Conservation (phyloP, 1,284 basidiomycete genomes). For the Trametes sp. region DNA sequence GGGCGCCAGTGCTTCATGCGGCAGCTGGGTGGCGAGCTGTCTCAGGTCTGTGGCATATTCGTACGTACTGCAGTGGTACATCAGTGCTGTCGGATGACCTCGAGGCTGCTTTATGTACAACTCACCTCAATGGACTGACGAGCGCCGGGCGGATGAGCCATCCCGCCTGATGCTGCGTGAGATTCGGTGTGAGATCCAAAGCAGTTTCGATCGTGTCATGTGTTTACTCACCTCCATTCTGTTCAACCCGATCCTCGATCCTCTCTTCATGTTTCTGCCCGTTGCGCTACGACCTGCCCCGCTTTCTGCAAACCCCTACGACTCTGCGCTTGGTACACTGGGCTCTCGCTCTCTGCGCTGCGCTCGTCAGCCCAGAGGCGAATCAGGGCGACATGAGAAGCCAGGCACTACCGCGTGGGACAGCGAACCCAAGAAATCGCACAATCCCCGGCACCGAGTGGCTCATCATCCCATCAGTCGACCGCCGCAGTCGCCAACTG, state of each 20-base stretch:
- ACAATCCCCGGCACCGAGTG: slow-evolving; percentile 29
- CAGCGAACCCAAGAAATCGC: slow-evolving; percentile 5
- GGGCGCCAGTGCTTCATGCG: neutral
- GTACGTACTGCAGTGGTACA: slow-evolving; percentile 10
- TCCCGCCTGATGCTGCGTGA: slow-evolving; percentile 14
- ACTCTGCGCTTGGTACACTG: too few species aligned
- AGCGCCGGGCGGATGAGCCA: neutral
- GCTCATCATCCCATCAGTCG: slow-evolving; percentile 20
- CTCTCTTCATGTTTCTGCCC: slow-evolving; percentile 5
- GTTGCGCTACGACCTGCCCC: neutral
- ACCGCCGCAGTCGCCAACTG: neutral
- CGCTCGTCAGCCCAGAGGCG: neutral
- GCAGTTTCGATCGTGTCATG: slow-evolving; percentile 23
- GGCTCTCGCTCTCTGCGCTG: too few species aligned
- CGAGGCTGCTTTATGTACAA: slow-evolving; percentile 17
- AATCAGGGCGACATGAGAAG: slow-evolving; percentile 15
- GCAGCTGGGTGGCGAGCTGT: too few species aligned
- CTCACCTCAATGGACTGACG: slow-evolving; percentile 14
- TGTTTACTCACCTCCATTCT: slow-evolving; percentile 13
- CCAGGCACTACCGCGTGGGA: slow-evolving; percentile 16
- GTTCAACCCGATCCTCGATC: slow-evolving; percentile 8
- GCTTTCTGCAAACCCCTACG: too few species aligned
- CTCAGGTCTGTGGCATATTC: neutral
- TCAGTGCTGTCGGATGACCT: neutral
- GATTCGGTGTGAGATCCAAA: slow-evolving; percentile 24